phyloP scores from a whole-genome alignment of 805 yeast species.

The Candida verbasci region DNA sequence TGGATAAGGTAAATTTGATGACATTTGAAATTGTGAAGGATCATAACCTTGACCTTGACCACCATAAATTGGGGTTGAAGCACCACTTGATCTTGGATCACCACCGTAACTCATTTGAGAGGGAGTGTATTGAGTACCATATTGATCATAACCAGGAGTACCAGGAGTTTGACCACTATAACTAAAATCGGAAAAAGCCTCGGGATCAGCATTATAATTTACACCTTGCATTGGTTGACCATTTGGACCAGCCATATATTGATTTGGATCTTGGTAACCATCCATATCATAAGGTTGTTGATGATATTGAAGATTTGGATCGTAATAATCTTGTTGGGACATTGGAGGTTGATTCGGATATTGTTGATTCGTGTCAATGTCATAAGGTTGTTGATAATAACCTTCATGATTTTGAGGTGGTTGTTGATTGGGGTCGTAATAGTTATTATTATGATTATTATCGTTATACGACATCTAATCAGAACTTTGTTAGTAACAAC shows the following conservation, averaged over 20 bases:
- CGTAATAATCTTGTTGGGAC: constrained; percentile 46
- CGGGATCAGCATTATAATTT: constrained; percentile 46
- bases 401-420: constrained; percentile 18
- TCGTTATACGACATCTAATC: constrained; percentile 58
- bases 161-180: constrained; percentile 52
- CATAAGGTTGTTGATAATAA: constrained; percentile 24
- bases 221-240: constrained; percentile 10
- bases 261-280: constrained; percentile 35
- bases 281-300: constrained; percentile 49
- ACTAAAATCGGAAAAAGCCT: constrained; percentile 64
- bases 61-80: constrained; percentile 91
- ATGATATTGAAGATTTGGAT: constrained; percentile 42
- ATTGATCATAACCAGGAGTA: constrained; percentile 64
- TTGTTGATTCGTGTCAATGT: constrained; percentile 4
- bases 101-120: constrained; percentile 86
- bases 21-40: constrained; percentile 63
- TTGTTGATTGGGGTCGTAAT: constrained; percentile 44
- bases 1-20: constrained; percentile 90
- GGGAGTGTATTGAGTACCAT: constrained; percentile 72
- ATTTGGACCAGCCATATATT: constrained; percentile 25
- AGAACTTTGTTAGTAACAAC: constrained; percentile 7
- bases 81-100: constrained; percentile 76
- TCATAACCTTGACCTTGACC: constrained; percentile 55
- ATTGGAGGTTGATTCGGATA: constrained; percentile 25
- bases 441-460: constrained; percentile 38